Percentiles rank a stretch among this genome's conserved stretches.
phyloP scores from a whole-genome alignment of 1,139 yeast species.

The Yamadazyma sp. region DNA sequence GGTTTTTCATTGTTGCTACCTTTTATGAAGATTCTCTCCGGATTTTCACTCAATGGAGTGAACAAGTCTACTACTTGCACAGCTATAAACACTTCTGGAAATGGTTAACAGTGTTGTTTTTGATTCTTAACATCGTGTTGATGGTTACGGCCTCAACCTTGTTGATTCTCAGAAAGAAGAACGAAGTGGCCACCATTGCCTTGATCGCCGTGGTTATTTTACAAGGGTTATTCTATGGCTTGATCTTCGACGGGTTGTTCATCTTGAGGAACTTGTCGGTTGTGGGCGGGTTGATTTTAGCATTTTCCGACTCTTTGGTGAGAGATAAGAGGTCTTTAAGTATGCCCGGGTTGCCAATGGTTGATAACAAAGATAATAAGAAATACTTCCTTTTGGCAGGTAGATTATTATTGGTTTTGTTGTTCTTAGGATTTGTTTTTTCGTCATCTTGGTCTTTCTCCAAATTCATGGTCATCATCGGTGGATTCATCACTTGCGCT shows the following conservation, averaged over 20 bases:
- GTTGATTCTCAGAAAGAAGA: conserved; percentile 69
- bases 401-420: conserved; percentile 77
- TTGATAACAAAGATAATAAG: conserved; percentile 79
- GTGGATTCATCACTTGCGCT: conserved; percentile 72
- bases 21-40: conserved; percentile 89
- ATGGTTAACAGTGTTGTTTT: conserved; percentile 71
- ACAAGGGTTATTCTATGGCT: conserved; percentile 90
- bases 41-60: conserved; percentile 85
- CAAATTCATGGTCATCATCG: conserved; percentile 61
- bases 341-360: conserved; percentile 90
- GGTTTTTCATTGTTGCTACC: conserved; percentile 91
- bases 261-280: conserved; percentile 85
- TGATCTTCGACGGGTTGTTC: conserved; percentile 78
- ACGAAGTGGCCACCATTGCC: conserved; percentile 71
- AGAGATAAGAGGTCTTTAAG: conserved; percentile 68
- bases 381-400: conserved; percentile 89
- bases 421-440: conserved; percentile 84
- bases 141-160: conserved; percentile 77
- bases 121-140: conserved; percentile 60
- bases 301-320: conserved; percentile 86
- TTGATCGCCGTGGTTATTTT: conserved; percentile 71
- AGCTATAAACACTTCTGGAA: conserved; percentile 79
- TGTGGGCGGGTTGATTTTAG: conserved; percentile 89
- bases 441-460: conserved; percentile 73
- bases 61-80: conserved; percentile 84